phyloP scores from a whole-genome alignment of 2,329 filamentous ascomycete species.

The Talaromyces funiculosus region DNA sequence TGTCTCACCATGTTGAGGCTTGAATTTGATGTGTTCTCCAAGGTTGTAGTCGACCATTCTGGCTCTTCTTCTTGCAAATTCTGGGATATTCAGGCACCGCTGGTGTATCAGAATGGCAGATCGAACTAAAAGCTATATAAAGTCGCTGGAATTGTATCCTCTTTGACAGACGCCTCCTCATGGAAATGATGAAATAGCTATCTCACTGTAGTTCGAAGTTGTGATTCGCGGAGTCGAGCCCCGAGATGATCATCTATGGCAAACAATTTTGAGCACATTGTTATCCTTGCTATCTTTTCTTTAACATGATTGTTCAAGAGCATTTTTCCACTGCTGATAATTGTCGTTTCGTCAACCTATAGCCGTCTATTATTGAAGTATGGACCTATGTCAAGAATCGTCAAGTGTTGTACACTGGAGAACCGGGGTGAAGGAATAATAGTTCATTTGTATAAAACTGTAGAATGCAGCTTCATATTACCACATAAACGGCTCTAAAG shows the following conservation, averaged over 20 bases:
- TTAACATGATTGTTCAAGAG: not conserved
- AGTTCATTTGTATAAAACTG: not conserved
- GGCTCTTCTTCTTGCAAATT: not conserved
- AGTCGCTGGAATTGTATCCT: not conserved
- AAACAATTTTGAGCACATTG: no score
- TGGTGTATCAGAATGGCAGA: not conserved
- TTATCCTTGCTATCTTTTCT: not conserved
- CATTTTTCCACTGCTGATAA: no score
- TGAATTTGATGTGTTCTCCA: conserved; percentile 6
- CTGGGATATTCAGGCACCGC: not conserved
- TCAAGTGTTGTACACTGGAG: not conserved
- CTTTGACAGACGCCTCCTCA: not conserved
- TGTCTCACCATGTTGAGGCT: conserved; percentile 1
- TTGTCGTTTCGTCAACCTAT: not conserved
- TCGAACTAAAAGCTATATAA: not conserved
- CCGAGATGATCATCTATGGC: conserved; percentile 1
- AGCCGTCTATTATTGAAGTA: no score
- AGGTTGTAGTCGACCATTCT: not conserved
- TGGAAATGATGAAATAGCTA: conserved; percentile 8
- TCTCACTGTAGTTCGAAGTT: not conserved
- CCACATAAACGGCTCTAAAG: not conserved
- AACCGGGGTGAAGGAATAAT: no score
- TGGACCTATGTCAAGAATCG: no score
- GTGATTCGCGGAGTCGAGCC: not conserved
- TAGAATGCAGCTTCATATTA: not conserved